Evolutionary conservation across 2,329 filamentous ascomycete species (phyloP), one percentile per base, ranked within the genome.

Genomic region (Aspergillus bombycis): DNA sequence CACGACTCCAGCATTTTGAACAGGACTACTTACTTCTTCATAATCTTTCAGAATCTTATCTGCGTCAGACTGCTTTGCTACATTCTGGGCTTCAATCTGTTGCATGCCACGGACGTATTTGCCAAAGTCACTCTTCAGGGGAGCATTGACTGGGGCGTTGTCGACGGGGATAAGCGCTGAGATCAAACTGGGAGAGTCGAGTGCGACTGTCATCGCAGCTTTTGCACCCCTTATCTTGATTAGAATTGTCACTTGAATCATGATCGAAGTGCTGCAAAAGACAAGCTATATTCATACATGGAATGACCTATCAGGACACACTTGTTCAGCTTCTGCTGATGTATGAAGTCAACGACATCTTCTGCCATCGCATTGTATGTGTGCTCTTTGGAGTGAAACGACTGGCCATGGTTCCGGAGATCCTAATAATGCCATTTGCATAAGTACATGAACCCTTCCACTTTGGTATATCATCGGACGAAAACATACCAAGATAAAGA

Each of bases 381-480:
- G 77, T 98, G 95, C 1, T 82, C 83, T 0, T 83, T 80, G 58
- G 88, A 78, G 78, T 97, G 94, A 1, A 93, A 91, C 1, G 93
- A 96, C 45, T 96, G 90, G 72, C 94, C 94, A 81, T 98, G 94
- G 75, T 98, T 98, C 70, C 94, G 88, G 21, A 97, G 86, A 77
- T 98, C 94, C 91, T 93, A 60, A 36, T 26, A 48, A 19, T 8
- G 19, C 12, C 36, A 41, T 61, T n/a, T 46, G 6, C 55, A 46
- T 52, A 16, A 59, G 32, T 59, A 36, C 30, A 12, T 30, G n/a
- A 32, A 50, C 19, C 16, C 16, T 32, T 8, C 53, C 32, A 9
- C 21, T 54, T 26, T 23, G 4, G 6, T 48, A 23, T 26, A 48
- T 48, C 19, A n/a, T 16, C 21, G 5, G 21, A 48, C 50, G 28